Evolutionary conservation across 2,329 filamentous ascomycete species (phyloP).

Genomic region (Amylocarpus encephaloides): DNA sequence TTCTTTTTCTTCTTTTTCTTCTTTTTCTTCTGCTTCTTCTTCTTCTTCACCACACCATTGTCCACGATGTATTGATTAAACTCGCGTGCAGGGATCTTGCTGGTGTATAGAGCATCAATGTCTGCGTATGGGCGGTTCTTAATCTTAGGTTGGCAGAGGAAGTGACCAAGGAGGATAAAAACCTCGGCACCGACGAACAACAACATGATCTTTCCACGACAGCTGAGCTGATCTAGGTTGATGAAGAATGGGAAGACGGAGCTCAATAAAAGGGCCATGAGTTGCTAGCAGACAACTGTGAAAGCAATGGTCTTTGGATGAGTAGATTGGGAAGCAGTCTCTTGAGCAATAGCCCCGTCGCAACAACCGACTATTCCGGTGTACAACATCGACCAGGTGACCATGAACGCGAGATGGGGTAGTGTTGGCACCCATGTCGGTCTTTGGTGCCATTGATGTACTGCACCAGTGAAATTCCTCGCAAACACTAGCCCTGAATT

Average conservation of each 20-base stretch:
- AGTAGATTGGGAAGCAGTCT: constrained; percentile 3
- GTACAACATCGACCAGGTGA: constrained; percentile 2
- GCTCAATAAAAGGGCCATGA: background rate
- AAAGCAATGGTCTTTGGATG: constrained; percentile 1
- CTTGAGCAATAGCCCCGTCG: constrained; percentile 2
- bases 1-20: background rate
- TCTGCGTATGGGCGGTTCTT: constrained; percentile 77
- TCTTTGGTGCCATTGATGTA: background rate
- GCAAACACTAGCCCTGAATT: no score
- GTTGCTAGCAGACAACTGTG: constrained; percentile 2
- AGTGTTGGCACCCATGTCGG: constrained; percentile 1
- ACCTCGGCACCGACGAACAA: constrained; percentile 30
- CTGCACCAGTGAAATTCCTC: background rate
- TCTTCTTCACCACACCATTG: constrained; percentile 1
- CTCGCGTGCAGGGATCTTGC: constrained; percentile 40
- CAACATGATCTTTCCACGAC: constrained; percentile 29
- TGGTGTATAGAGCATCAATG: constrained; percentile 74
- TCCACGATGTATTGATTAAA: constrained; percentile 14
- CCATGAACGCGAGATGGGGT: constrained; percentile 1
- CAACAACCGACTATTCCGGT: constrained; percentile 1
- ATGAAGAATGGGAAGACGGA: constrained; percentile 5
- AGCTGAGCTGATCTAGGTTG: constrained; percentile 18
- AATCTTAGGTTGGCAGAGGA: constrained; percentile 63
- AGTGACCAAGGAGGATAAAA: constrained; percentile 16
- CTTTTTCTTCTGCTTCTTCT: background rate